phyloP scores from a whole-genome alignment of 768 basidiomycete genomes.

The Neoboletus magnificus region DNA sequence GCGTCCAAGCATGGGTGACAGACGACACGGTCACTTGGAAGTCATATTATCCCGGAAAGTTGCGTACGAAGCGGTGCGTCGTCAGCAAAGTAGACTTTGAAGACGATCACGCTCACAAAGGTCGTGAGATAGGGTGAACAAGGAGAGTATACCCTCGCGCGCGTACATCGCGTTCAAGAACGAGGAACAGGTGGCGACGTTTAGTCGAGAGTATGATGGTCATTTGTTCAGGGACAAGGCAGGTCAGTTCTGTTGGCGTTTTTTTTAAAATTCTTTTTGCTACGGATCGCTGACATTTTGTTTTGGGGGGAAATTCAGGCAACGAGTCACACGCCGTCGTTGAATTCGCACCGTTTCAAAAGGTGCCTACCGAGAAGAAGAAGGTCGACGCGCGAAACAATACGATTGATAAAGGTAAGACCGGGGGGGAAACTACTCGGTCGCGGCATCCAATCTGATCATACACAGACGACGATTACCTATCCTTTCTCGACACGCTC shows the following conservation, averaged over 20 bases:
- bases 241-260: conserved; percentile 43
- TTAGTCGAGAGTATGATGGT: conserved; percentile 85
- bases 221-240: conserved; percentile 90
- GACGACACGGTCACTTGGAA: conserved; percentile 72
- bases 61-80: conserved; percentile 57
- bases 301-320: conserved; percentile 42
- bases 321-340: conserved; percentile 86
- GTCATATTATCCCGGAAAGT: conserved; percentile 62
- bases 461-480: conserved; percentile 75
- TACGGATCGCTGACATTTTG: not conserved
- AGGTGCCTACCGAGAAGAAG: conserved; percentile 68
- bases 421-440: too few species aligned
- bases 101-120: not conserved
- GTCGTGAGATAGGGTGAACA: conserved; percentile 53
- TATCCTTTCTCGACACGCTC: conserved; percentile 76
- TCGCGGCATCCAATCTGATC: not conserved
- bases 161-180: conserved; percentile 90
- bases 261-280: not conserved
- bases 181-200: conserved; percentile 65
- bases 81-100: not conserved
- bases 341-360: conserved; percentile 93
- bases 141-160: conserved; percentile 81
- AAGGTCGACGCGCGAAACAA: conserved; percentile 79
- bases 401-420: conserved; percentile 73
- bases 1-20: conserved; percentile 79